Base-by-base conservation (phyloP, 306 rosid genomes). In the Senna siamea region DNA sequence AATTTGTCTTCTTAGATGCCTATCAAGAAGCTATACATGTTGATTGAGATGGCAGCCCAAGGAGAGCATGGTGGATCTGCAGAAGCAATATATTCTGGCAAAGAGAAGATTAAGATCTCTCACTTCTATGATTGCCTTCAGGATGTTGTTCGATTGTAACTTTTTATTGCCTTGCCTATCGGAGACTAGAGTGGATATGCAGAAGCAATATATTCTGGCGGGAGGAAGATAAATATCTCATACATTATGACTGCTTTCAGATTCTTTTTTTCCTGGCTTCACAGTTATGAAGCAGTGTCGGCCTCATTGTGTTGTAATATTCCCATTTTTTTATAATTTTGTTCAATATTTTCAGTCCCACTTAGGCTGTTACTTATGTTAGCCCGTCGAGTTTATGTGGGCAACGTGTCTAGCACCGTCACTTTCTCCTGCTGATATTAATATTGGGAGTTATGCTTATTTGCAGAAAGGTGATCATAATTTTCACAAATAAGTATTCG, bases 41-140 rank as follows among this genome's bases (percentile, higher is more conserved):
- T 92, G 84, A 69, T 92, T 70, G 98, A 92, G 87, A 95, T 95
- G 99, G 98, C 99, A 59, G 99, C 96, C 2, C 99, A 95, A 78
- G 99, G 99, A 15, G 87, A 85, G 61, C 74, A 70, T 5, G 99
- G 99, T 65, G 98, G 96, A 73, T 87, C 87, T 40, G 91, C 98
- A 0, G 93, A 92, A 76, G 93, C 96, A 38, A 80, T 95, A 78
- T 95, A 64, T 78, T 83, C 99, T n/a, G 99, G 98, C 50, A 48
- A 74, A 83, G 88, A 83, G 78, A 92, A 92, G 85, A 95, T 95
- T 51, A 70, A 77, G 67, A 69, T 95, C 63, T 69, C 85, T 48
- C 98, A 90, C 85, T 95, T 95, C 76, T 88, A 77, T 41, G 90
- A 87, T 57, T 88, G 93, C 87, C 28, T 70, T 62, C 52, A 41